Conservation (phyloP, 345 rosid species). For the Erucastrum elatum region DNA sequence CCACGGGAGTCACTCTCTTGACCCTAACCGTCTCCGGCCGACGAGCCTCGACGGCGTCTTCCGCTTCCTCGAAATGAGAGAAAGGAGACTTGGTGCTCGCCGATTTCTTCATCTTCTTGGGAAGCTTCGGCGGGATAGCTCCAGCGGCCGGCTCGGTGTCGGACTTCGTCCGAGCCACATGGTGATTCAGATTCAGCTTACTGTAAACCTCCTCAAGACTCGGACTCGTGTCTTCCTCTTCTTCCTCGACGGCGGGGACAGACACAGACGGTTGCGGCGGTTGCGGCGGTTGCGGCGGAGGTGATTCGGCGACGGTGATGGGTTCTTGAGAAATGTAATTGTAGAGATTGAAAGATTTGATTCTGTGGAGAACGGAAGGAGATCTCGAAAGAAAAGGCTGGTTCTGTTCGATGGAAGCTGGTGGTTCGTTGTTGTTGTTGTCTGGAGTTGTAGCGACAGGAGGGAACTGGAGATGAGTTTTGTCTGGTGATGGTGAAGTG, state of each 20-base stretch:
- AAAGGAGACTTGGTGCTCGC: conserved; percentile 70
- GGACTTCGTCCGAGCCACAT: conserved; percentile 52
- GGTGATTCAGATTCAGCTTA: conserved; percentile 41
- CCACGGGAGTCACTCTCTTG: conserved; percentile 39
- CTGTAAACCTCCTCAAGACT: conserved; percentile 59
- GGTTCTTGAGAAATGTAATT: conserved; percentile 57
- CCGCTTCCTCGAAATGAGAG: conserved; percentile 55
- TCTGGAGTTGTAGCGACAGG: conserved; percentile 21
- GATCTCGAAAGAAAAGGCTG: conserved; percentile 51
- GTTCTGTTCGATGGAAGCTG: conserved; percentile 33
- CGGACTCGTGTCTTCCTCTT: conserved; percentile 40
- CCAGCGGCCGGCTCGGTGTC: conserved; percentile 67
- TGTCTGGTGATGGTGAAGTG: conserved; percentile 47
- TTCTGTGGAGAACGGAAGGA: conserved; percentile 61
- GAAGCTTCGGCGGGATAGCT: conserved; percentile 49
- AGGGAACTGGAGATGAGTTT: conserved; percentile 44
- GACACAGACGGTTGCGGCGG: not conserved
- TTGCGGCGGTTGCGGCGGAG: not conserved
- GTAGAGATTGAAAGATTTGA: conserved; percentile 66
- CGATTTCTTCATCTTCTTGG: conserved; percentile 81
- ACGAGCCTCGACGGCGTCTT: conserved; percentile 46
- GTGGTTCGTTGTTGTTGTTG: conserved; percentile 8
- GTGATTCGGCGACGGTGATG: conserved; percentile 6
- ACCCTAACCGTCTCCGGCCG: conserved; percentile 64
- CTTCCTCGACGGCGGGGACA: conserved; percentile 26